Evolutionary conservation across 2,329 filamentous ascomycete species (phyloP).

Genomic region (Stagonosporopsis vannaccii): DNA sequence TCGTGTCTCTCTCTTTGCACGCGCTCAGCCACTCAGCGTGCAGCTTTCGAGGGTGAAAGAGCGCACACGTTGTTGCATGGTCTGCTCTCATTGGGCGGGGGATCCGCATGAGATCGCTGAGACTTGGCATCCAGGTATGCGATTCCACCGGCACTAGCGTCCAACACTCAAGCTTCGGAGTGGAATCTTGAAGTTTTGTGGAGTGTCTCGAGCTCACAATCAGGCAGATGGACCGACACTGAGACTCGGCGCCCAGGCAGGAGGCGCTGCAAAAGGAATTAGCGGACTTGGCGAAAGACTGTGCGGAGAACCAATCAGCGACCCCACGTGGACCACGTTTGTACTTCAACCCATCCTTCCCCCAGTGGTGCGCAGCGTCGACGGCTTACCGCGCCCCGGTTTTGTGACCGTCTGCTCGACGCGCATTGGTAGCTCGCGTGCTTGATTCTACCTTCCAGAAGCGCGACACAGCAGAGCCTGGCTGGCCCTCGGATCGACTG

Average conservation of each 20-base stretch:
- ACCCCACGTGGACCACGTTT: slow-evolving; percentile 12
- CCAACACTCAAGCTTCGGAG: slow-evolving; percentile 18
- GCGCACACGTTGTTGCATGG: slow-evolving; percentile 26
- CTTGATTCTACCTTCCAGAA: slow-evolving; percentile 12
- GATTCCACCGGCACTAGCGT: slow-evolving; percentile 15
- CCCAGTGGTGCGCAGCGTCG: neutral
- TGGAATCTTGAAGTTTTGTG: slow-evolving; percentile 18
- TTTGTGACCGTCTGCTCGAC: slow-evolving; percentile 11
- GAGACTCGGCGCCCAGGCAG: slow-evolving; percentile 15
- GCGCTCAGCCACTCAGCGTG: slow-evolving; percentile 20
- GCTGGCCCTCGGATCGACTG: slow-evolving; percentile 2
- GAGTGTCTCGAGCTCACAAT: slow-evolving; percentile 12
- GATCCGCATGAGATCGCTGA: slow-evolving; percentile 13
- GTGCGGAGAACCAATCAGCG: slow-evolving; percentile 18
- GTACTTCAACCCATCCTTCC: slow-evolving; percentile 9
- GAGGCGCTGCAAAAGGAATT: slow-evolving; percentile 15
- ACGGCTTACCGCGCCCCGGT: slow-evolving; percentile 13
- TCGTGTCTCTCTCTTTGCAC: slow-evolving; percentile 11
- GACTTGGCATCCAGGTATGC: slow-evolving; percentile 13
- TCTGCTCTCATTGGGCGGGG: slow-evolving; percentile 22
- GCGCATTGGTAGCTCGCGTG: slow-evolving; percentile 14
- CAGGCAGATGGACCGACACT: slow-evolving; percentile 15
- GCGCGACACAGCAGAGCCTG: slow-evolving; percentile 8
- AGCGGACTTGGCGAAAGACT: slow-evolving; percentile 9
- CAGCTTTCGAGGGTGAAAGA: slow-evolving; percentile 15